Evolutionary conservation across 2,329 filamentous ascomycete genomes (phyloP).

Genomic region (Sporothrix humicola): DNA sequence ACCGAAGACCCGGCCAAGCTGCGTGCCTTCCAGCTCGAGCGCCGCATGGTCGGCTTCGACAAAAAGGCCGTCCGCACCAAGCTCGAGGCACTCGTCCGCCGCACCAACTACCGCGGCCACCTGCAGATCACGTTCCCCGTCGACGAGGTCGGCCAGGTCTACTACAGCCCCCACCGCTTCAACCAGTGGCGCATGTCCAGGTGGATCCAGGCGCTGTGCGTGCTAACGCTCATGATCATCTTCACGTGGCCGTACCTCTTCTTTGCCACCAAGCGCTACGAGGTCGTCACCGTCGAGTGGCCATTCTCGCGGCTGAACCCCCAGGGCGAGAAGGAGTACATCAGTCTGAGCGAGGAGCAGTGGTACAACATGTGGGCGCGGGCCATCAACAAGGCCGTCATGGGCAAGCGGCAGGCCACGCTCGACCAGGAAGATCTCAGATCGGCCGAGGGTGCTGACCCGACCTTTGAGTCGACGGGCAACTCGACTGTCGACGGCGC

Average conservation of each 20-base stretch:
- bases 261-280: slow-evolving; percentile 69
- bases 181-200: slow-evolving; percentile 68
- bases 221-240: slow-evolving; percentile 70
- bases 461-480: slow-evolving; percentile 47
- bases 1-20: slow-evolving; percentile 63
- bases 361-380: slow-evolving; percentile 69
- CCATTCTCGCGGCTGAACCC: slow-evolving; percentile 52
- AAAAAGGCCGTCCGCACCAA: slow-evolving; percentile 56
- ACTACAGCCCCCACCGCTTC: slow-evolving; percentile 66
- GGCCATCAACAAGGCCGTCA: slow-evolving; percentile 63
- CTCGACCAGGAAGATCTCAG: slow-evolving; percentile 64
- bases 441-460: slow-evolving; percentile 49
- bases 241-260: slow-evolving; percentile 74
- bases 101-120: slow-evolving; percentile 71
- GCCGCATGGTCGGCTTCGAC: slow-evolving; percentile 66
- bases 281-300: slow-evolving; percentile 68
- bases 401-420: slow-evolving; percentile 61
- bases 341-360: slow-evolving; percentile 60
- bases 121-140: slow-evolving; percentile 65
- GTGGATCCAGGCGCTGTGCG: slow-evolving; percentile 70
- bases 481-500: slow-evolving; percentile 50
- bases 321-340: slow-evolving; percentile 54
- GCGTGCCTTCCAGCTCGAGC: slow-evolving; percentile 60
- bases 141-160: slow-evolving; percentile 60
- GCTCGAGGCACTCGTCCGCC: slow-evolving; percentile 62